Conservation (phyloP, 306 rosid genomes). For the Fagus sylvatica region DNA sequence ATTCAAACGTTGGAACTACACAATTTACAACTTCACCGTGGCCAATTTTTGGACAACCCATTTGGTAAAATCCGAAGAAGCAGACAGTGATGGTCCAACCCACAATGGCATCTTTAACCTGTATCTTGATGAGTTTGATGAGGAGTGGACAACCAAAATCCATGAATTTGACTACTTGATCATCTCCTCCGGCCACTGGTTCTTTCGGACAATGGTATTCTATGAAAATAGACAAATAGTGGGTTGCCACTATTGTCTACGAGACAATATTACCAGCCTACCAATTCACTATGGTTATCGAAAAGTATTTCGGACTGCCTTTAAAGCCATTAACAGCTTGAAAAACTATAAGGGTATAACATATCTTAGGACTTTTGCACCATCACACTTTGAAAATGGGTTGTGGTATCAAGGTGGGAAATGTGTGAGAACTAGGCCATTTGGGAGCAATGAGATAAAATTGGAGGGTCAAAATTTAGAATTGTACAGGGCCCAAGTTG, state of each 20-base stretch:
- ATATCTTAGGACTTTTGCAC: conserved; percentile 67
- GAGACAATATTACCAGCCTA: conserved; percentile 52
- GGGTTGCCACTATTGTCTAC: conserved; percentile 76
- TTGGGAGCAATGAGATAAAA: conserved; percentile 58
- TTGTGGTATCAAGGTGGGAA: conserved; percentile 78
- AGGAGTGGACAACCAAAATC: conserved; percentile 59
- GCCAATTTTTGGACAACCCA: conserved; percentile 83
- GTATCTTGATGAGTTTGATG: conserved; percentile 75
- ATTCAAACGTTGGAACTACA: conserved; percentile 73
- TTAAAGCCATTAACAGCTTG: conserved; percentile 58
- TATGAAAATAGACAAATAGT: conserved; percentile 46
- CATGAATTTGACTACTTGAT: conserved; percentile 60
- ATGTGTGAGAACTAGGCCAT: conserved; percentile 71
- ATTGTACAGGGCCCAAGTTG: conserved; percentile 76
- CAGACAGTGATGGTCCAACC: conserved; percentile 51
- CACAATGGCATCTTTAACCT: conserved; percentile 53
- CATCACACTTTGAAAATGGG: conserved; percentile 86
- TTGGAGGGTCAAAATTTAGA: conserved; percentile 60
- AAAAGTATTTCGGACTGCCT: conserved; percentile 61
- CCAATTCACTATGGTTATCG: conserved; percentile 73
- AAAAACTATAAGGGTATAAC: conserved; percentile 62
- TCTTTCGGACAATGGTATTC: conserved; percentile 54
- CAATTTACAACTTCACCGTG: conserved; percentile 76
- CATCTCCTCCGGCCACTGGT: conserved; percentile 86
- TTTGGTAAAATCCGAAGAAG: conserved; percentile 55